Conservation (phyloP, 169 alveolate genomes). For the Amoebophrya sp. region DNA sequence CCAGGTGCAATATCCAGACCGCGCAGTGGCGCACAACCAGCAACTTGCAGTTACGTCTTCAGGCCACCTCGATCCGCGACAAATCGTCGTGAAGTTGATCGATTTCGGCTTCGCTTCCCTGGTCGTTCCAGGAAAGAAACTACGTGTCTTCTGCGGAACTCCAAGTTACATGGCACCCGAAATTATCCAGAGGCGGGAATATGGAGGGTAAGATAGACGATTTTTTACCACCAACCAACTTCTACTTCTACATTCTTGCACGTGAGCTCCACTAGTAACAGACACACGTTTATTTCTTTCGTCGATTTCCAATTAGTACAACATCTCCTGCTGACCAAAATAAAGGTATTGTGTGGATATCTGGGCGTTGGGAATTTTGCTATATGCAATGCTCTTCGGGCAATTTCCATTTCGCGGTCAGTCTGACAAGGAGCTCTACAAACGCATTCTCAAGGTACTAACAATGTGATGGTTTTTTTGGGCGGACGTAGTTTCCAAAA, state of each 20-base stretch:
- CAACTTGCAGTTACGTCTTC: not conserved
- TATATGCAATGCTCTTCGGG: constrained; percentile 57
- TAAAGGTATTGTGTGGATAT: constrained; percentile 47
- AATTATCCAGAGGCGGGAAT: constrained; percentile 56
- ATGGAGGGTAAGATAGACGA: too few relatives aligned
- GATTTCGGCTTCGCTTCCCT: constrained; percentile 50
- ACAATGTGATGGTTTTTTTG: not conserved
- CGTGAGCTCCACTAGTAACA: too few relatives aligned
- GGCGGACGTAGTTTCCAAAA: not conserved
- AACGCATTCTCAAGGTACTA: not conserved
- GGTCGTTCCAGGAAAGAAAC: constrained; percentile 30
- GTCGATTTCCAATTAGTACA: too few relatives aligned
- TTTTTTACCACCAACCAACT: too few relatives aligned
- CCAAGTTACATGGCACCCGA: constrained; percentile 68
- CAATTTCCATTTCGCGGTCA: constrained; percentile 57
- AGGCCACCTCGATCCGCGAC: constrained; percentile 16
- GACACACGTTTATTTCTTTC: too few relatives aligned
- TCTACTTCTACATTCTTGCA: too few relatives aligned
- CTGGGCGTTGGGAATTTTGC: constrained; percentile 60
- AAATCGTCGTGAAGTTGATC: constrained; percentile 35
- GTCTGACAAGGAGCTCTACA: constrained; percentile 35
- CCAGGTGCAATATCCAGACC: not conserved
- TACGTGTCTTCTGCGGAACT: constrained; percentile 60
- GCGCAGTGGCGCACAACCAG: constrained; percentile 7
- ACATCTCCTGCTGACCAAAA: not conserved